Evolutionary conservation across 176 grass and related monocot genomes (phyloP).

Genomic region (Elaeis guineensis): DNA sequence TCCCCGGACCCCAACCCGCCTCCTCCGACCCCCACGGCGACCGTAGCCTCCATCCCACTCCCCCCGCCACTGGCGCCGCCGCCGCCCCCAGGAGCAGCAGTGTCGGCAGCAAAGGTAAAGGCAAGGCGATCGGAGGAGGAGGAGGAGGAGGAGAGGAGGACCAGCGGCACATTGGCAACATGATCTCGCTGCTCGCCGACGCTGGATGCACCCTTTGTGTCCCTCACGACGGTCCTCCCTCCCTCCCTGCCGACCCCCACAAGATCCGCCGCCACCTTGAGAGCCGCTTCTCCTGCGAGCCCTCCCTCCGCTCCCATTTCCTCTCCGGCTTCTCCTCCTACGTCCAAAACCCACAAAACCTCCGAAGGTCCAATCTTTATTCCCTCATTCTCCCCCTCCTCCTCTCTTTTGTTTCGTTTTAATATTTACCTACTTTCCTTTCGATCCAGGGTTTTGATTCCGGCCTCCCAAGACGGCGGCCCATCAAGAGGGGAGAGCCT

Average conservation of each 20-base stretch:
- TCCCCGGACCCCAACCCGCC: not conserved
- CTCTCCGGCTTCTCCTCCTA: slow-evolving; percentile 47
- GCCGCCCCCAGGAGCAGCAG: not conserved
- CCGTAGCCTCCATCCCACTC: not conserved
- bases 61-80: not conserved
- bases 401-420: not conserved
- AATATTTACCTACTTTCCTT: not conserved
- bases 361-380: slow-evolving; percentile 31
- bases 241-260: slow-evolving; percentile 29
- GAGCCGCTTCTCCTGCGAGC: slow-evolving; percentile 30
- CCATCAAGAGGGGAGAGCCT: slow-evolving; percentile 23
- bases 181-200: slow-evolving; percentile 63
- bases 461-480: slow-evolving; percentile 26
- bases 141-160: not conserved
- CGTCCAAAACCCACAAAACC: slow-evolving; percentile 27
- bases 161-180: slow-evolving; percentile 28
- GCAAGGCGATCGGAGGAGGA: not conserved
- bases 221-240: slow-evolving; percentile 32
- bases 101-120: not conserved
- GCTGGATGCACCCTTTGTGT: slow-evolving; percentile 71
- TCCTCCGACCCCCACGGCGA: slow-evolving; percentile 7
- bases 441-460: slow-evolving; percentile 28
- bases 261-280: slow-evolving; percentile 38
- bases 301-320: slow-evolving; percentile 23
- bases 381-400: not conserved